Percentiles rank a stretch among this genome's conserved stretches.
Evolutionary conservation across 23 red algal genomes (phyloP).

Genomic region (Agarophyton chilense): DNA sequence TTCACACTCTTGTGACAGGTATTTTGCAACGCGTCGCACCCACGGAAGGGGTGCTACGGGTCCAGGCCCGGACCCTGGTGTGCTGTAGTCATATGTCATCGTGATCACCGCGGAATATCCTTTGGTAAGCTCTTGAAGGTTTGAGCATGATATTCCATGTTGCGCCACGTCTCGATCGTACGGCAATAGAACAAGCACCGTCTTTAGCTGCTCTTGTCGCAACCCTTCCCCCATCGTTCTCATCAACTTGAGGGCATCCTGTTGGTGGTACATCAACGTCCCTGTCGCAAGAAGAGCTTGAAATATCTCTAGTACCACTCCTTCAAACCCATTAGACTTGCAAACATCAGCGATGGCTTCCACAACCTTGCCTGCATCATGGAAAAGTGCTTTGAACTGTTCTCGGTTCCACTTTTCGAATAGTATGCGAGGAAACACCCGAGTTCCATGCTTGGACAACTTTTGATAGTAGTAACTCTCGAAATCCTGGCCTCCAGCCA

Average conservation of each 20-base stretch:
- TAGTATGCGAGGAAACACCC: conserved; percentile 36
- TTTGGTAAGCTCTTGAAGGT: not conserved
- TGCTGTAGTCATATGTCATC: conserved; percentile 56
- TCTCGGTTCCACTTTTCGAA: conserved; percentile 36
- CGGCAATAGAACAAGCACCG: conserved; percentile 40
- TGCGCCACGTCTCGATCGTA: conserved; percentile 10
- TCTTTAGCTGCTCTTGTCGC: not conserved
- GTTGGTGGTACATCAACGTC: not conserved
- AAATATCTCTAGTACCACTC: conserved; percentile 35
- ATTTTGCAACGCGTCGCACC: conserved; percentile 32
- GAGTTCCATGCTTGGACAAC: conserved; percentile 8
- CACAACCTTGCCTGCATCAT: not conserved
- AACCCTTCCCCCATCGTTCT: not conserved
- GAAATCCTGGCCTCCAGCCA: conserved; percentile 41
- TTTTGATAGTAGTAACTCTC: not conserved
- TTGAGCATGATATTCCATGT: not conserved
- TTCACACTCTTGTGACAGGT: conserved; percentile 17
- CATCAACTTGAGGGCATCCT: not conserved
- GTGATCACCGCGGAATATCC: conserved; percentile 10
- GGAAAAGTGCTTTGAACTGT: not conserved
- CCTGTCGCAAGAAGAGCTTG: not conserved
- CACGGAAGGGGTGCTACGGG: conserved; percentile 25
- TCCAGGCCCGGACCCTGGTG: not conserved
- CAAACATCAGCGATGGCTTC: not conserved
- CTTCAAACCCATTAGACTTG: not conserved